Evolutionary conservation across 2,329 filamentous ascomycete genomes (phyloP), one percentile per base, ranked within the genome.

Genomic region (Phyllosticta ampelicida): DNA sequence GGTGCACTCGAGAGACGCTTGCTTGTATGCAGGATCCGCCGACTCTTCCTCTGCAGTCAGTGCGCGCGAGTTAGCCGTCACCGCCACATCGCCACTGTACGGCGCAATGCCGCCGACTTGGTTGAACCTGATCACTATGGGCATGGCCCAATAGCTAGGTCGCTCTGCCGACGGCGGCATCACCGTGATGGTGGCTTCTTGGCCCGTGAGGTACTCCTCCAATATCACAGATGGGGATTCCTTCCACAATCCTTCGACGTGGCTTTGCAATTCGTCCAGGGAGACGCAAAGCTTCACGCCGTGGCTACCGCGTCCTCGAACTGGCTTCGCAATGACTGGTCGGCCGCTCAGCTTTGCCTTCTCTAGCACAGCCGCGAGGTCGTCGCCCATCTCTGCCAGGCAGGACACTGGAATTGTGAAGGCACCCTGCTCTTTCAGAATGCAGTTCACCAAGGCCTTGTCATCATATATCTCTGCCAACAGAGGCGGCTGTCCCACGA

Each of bases 111-210:
- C 75, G 49, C 75, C 67, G 0, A 67, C 61, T 52, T 80, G 78
- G 61, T 79, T 78, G 66, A 77, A 79, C 2, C 77, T 70, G 0
- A 68, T 68, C 9, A 80, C 76, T 0, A 77, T 67, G 0, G 75
- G 75, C 30, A 80, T 63, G 3, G 74, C 67, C 71, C 73, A 76
- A 61, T 80, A 76, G 0, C 67, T 64, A 0, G 64, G 60, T 0
- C 59, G 59, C 1, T 62, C 61, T 0, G 62, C 56, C 0, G 68
- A 72, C 2, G 77, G 77, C 0, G 78, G 77, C 77, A 80, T 79
- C 0, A 80, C 73, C 0, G 77, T 80, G 2, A 81, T 70, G 0
- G 78, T 81, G 0, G 68, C 77, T 62, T 81, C 78, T 59, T 78
- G 71, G 0, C 77, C 77, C 0, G 65, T 58, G 0, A 81, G 70